Conservation (phyloP, 106 monocot species). For the Narthecium ossifragum region DNA sequence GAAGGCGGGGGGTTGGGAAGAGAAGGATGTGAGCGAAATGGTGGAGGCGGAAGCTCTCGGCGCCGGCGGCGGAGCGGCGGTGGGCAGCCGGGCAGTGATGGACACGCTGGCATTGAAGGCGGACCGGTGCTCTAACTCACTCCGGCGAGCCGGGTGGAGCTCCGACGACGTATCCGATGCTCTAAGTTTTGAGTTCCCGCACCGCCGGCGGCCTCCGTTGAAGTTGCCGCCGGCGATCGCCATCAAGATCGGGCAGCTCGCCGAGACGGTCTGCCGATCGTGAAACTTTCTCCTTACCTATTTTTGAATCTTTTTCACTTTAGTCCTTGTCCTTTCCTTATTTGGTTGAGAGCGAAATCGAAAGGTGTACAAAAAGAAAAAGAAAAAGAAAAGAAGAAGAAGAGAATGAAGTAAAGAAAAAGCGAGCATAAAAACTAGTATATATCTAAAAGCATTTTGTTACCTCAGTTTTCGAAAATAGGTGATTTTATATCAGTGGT, state of each 20-base stretch:
- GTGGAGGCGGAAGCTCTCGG: no score
- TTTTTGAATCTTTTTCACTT: no score
- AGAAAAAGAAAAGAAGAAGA: no score
- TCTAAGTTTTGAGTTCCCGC: conserved; percentile 30
- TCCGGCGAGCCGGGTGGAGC: conserved; percentile 66
- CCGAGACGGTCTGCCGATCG: conserved; percentile 22
- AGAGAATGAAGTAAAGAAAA: no score
- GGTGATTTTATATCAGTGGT: no score
- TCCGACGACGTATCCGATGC: conserved; percentile 59
- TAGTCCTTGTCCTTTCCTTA: no score
- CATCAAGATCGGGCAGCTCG: conserved; percentile 39
- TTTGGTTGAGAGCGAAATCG: no score
- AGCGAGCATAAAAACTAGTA: no score
- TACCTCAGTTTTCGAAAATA: no score
- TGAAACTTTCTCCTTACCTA: no score
- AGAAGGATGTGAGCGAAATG: conserved; percentile 50
- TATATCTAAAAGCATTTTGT: no score
- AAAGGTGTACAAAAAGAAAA: no score
- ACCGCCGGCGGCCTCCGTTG: conserved; percentile 15
- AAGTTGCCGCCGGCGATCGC: conserved; percentile 40
- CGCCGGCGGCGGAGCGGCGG: neutral
- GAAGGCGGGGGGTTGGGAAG: conserved; percentile 60
- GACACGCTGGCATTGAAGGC: conserved; percentile 58
- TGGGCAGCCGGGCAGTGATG: conserved; percentile 21
- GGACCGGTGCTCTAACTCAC: conserved; percentile 56